Conservation (phyloP, 2,329 filamentous ascomycete species). For the Cryphonectria parasitica region DNA sequence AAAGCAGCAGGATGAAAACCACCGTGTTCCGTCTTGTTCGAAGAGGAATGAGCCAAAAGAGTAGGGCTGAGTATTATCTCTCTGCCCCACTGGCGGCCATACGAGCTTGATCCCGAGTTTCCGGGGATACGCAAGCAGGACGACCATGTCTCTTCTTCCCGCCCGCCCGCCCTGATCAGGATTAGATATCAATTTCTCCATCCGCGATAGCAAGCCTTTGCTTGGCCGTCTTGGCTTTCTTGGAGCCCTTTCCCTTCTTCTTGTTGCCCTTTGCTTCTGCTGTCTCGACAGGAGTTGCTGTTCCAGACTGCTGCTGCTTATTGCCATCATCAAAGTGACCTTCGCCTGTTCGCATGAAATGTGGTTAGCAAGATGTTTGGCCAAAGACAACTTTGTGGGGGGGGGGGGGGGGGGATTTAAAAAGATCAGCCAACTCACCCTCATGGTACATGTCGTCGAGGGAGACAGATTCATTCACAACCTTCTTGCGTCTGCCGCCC, state of each 20-base stretch:
- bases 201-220: conserved; percentile 71
- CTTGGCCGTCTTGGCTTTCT: conserved; percentile 71
- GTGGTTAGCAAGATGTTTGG: conserved; percentile 37
- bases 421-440: conserved; percentile 64
- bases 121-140: neutral
- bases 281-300: conserved; percentile 76
- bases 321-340: conserved; percentile 88
- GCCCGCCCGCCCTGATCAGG: neutral
- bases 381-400: neutral
- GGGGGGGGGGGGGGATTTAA: neutral
- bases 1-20: neutral
- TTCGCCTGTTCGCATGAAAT: conserved; percentile 67
- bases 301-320: conserved; percentile 75
- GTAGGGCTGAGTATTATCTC: neutral
- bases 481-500: conserved; percentile 61
- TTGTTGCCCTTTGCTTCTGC: conserved; percentile 55
- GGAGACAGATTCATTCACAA: conserved; percentile 51
- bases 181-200: conserved; percentile 49
- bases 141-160: neutral
- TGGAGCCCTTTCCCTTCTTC: conserved; percentile 58
- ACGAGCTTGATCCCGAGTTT: neutral
- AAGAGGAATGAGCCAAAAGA: neutral
- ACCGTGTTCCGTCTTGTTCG: neutral
- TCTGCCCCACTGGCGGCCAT: neutral
- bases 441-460: conserved; percentile 99